Base-by-base conservation (phyloP, 257 asterid genomes). In the Ilex asprella region DNA sequence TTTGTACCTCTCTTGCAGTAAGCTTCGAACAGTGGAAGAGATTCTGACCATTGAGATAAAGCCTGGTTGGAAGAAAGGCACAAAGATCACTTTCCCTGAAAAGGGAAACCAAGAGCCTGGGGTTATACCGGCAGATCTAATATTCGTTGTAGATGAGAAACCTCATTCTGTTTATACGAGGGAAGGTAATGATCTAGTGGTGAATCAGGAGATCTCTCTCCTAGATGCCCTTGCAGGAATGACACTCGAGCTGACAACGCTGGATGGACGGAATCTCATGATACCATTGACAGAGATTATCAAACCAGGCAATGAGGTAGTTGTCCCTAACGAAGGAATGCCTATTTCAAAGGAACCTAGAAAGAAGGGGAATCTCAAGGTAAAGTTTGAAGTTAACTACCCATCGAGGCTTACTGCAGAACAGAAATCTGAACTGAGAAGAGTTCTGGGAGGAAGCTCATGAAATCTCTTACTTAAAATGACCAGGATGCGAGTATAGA, bases 21-120 rank as follows among this genome's bases (percentile, higher is more conserved):
- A 74, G 59, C 62, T 65, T 55, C 79, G 82, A 30, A 70, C 69
- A 47, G 50, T 82, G 31, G 97, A 92, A 70, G 97, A 92, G 81
- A 84, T 89, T 62, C 69, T 92, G 70, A 79, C 96, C 8, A 85
- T 92, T 9, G 97, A 92, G 67, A 82, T 92, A 73, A 89, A 82
- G 67, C 95, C 90, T 31, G 99, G 97, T 63, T 92, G 99, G 97
- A 92, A 92, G 79, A 92, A 85, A 73, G 99, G 99, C 67, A 92
- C 99, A 50, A 92, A 87, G 73, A 86, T 92, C 60, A 92, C 97
- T 50, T 92, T 89, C 71, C 94, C 97, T 6, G 94, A 92, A 77
- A 89, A 85, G 79, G 99, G 99, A 68, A 92, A 92, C 44, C 83
- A 89, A 70, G 99, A 92, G 69, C 96, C 95, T 32, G 97, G 96